Percentiles rank a stretch among this genome's conserved stretches.
Conservation (phyloP, 2,329 filamentous ascomycete species). For the Arthrobotrys musiformis region DNA sequence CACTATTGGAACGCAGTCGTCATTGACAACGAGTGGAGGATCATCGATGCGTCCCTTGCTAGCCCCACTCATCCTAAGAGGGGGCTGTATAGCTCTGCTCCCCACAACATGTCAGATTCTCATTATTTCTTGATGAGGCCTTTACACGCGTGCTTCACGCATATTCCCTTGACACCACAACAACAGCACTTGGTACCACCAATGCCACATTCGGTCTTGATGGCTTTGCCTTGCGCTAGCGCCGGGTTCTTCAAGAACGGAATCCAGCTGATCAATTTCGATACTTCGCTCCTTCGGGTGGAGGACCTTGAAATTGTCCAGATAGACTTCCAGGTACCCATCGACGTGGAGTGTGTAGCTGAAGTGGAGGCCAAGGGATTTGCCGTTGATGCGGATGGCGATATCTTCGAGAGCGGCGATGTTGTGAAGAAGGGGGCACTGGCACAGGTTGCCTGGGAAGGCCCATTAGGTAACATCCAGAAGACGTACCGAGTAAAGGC, state of each 20-base stretch:
- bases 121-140: constrained; percentile 97
- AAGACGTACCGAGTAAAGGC: constrained; percentile 96
- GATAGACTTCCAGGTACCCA: constrained; percentile 84
- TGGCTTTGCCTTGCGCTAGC: constrained; percentile 85
- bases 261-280: constrained; percentile 85
- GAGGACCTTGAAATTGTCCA: constrained; percentile 95
- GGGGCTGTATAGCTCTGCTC: constrained; percentile 77
- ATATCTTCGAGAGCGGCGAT: constrained; percentile 92
- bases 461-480: constrained; percentile 71
- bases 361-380: constrained; percentile 89
- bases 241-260: constrained; percentile 87
- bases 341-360: constrained; percentile 89
- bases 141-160: constrained; percentile 91
- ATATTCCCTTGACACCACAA: constrained; percentile 84
- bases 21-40: constrained; percentile 93
- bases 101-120: constrained; percentile 76
- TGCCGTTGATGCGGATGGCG: constrained; percentile 84
- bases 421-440: constrained; percentile 84
- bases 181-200: constrained; percentile 95
- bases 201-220: constrained; percentile 82
- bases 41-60: constrained; percentile 92
- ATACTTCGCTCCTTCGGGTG: constrained; percentile 84
- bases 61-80: constrained; percentile 89
- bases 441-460: constrained; percentile 85
- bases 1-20: constrained; percentile 98